phyloP scores from a whole-genome alignment of 768 basidiomycete genomes.

The Hericium rajendrae region DNA sequence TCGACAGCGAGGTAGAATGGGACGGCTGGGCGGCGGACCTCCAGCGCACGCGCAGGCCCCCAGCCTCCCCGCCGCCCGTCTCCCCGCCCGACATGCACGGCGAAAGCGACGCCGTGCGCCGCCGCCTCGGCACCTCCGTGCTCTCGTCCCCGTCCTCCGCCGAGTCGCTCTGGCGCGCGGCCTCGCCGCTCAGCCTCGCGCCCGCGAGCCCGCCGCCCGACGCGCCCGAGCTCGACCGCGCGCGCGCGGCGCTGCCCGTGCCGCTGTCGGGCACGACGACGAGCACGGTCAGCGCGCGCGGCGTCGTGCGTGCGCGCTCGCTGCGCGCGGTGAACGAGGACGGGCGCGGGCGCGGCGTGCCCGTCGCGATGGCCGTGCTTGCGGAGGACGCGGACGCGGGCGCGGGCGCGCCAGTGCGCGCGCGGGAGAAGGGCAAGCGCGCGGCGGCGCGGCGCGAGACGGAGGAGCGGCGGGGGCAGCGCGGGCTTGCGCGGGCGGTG shows the following conservation, averaged over 20 bases:
- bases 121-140: background rate
- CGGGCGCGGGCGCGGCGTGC: slow-evolving; percentile 11
- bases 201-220: background rate
- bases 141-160: slow-evolving; percentile 2
- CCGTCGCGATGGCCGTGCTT: slow-evolving; percentile 9
- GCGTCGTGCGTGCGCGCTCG: slow-evolving; percentile 13
- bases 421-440: background rate
- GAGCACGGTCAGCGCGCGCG: slow-evolving; percentile 11
- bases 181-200: background rate
- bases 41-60: slow-evolving; percentile 7
- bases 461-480: background rate
- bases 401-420: background rate
- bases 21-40: slow-evolving; percentile 17
- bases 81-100: background rate
- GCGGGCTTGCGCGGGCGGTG: background rate
- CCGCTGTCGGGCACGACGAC: slow-evolving; percentile 12
- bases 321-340: slow-evolving; percentile 5
- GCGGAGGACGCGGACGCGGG: background rate
- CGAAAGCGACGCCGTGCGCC: background rate
- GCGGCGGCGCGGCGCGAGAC: background rate
- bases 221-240: background rate
- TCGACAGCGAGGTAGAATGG: slow-evolving; percentile 17
- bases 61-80: background rate
- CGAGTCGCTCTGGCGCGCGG: background rate
- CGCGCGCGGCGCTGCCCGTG: slow-evolving; percentile 8